Evolutionary conservation across 2,329 filamentous ascomycete genomes (phyloP), one percentile per base, ranked within the genome.

Genomic region (Nothophoma quercina): DNA sequence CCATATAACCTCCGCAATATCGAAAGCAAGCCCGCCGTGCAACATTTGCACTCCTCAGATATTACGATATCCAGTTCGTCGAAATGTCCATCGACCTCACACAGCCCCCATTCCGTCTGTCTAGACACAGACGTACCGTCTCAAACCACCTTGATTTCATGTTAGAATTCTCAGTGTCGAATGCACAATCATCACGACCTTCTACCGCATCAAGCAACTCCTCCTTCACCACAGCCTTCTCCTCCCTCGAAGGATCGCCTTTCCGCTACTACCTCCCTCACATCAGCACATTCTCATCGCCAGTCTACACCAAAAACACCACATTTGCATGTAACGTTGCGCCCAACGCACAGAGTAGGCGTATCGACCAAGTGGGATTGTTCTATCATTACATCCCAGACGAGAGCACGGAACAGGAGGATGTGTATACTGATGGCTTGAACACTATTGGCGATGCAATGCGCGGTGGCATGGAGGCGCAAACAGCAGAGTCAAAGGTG

Each of bases 121-220:
- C 21, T 9, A 32, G 18, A 8, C 43, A 35, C 38, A 35, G n/a
- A 4, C 32, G 12, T 26, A 21, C 39, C 15, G 5, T 16, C 12
- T 32, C 43, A 21, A 5, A 34, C 21, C 36, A 4, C 19, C 45
- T 35, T 23, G 16, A 23, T 35, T 23, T 22, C 26, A 18, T 30
- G 36, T 56, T 44, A 36, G 56, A 60, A 35, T 65, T 18, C 28
- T 48, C 44, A 25, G 58, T 46, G 32, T 68, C 58, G 35, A 13
- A 58, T 39, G 55, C 62, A 35, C 67, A 29, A 19, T 60, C 60
- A 2, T 21, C 46, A 0, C 69, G 65, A 0, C 25, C 30, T 3
- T 25, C 23, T 5, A 18, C 30, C 2, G 23, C 46, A 15, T 42
- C 38, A 15, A 25, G 32, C 1, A 39, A 12, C 6, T n/a, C n/a